Evolutionary conservation across 2,329 filamentous ascomycete species (phyloP), one percentile per base, ranked within the genome.

Genomic region (Magnaporthiopsis incrustans): DNA sequence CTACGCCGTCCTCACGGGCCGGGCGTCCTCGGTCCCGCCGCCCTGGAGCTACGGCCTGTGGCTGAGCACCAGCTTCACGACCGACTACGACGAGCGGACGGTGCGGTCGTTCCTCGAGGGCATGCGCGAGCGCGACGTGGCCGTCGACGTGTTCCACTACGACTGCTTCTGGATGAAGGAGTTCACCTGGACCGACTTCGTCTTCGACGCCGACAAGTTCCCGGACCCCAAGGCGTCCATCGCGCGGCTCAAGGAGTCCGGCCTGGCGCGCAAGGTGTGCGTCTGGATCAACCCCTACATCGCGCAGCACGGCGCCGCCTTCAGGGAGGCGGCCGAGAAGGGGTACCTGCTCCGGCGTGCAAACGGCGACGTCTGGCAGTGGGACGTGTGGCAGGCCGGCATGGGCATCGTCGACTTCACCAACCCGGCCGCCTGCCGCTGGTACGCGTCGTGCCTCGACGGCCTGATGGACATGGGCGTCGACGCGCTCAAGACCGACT

Each of bases 231-330:
- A 81, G 62, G 84, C 81, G 0, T 87, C 88, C 70, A 85, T 91
- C 66, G 72, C 79, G 10, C 81, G 87, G 2, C 77, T 91, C 65
- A 90, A 90, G 69, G 80, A 82, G 26, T 81, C 80, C 0, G 85
- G 85, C 0, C 78, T 90, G 56, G 79, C 79, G 65, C 81, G 79
- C 67, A 89, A 89, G 70, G 84, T 90, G 68, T 89, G 87, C 69
- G 87, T 90, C 25, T 91, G 89, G 89, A 90, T 90, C 66, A 91
- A 91, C 72, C 86, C 89, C 0, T 91, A 91, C 71, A 82, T 91
- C 38, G 88, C 83, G 0, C 88, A 91, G 74, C 84, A 87, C 44
- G 88, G 86, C 2, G 84, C 83, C 0, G 78, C 89, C 0, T 91
- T 91, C 75, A 76, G 79, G 65, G 80, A 86, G 66, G 88, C 87